phyloP scores from a whole-genome alignment of 148 eudicot genomes.

The Cornus florida region DNA sequence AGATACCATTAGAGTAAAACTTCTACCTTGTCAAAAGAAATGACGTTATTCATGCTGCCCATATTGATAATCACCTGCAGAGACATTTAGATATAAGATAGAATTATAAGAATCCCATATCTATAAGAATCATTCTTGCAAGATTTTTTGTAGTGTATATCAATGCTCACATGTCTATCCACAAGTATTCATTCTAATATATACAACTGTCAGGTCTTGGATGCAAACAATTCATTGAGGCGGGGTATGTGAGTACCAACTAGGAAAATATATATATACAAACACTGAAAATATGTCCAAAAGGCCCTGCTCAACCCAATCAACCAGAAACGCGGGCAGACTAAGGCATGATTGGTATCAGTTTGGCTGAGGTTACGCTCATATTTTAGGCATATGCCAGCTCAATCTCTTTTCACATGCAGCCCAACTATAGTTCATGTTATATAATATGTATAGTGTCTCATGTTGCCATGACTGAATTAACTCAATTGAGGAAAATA shows the following conservation, averaged over 20 bases:
- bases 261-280: no score
- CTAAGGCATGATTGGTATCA: neutral
- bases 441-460: neutral
- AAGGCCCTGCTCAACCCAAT: neutral
- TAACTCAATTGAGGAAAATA: neutral
- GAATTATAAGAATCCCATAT: neutral
- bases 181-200: neutral
- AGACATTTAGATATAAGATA: neutral
- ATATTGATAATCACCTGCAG: constrained; percentile 74
- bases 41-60: constrained; percentile 69
- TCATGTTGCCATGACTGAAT: neutral
- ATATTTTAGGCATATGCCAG: neutral
- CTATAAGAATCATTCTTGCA: neutral
- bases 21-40: constrained; percentile 87
- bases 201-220: no score
- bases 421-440: neutral
- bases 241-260: no score
- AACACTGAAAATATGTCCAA: neutral
- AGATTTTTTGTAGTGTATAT: neutral
- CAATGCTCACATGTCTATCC: neutral
- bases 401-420: neutral
- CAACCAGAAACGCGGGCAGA: neutral
- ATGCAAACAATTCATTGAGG: no score
- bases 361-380: neutral
- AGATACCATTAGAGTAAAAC: neutral